A percentile compares a stretch with the other conserved stretches of the same genome.
phyloP scores from a whole-genome alignment of 768 basidiomycete species.

The Fomitopsis pulvina region DNA sequence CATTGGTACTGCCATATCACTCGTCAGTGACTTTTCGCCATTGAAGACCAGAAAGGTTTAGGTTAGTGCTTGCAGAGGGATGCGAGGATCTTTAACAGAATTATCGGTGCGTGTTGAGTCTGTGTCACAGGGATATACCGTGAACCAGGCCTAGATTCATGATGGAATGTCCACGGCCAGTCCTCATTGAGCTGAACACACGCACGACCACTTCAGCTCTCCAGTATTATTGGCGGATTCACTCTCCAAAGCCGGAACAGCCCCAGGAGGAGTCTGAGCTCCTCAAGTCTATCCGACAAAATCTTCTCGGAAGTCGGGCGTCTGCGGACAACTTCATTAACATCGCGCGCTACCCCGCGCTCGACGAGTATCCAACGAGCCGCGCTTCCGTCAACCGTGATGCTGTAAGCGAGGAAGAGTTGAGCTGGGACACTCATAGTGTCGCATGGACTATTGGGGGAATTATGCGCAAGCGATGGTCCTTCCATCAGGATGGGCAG shows the following conservation, averaged over 20 bases:
- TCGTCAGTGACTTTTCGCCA: no score
- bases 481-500: constrained; percentile 63
- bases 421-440: constrained; percentile 60
- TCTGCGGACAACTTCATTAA: neutral
- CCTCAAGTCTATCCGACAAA: constrained; percentile 50
- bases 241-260: neutral
- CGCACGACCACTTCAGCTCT: neutral
- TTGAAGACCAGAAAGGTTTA: no score
- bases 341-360: neutral
- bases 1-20: no score
- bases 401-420: constrained; percentile 35
- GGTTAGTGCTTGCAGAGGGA: no score
- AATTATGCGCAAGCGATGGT: constrained; percentile 67
- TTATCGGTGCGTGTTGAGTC: no score
- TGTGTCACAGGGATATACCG: no score
- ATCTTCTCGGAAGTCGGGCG: constrained; percentile 40
- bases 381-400: neutral
- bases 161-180: neutral
- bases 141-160: neutral
- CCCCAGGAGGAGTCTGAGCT: constrained; percentile 32
- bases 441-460: constrained; percentile 63
- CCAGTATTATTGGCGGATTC: neutral
- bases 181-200: neutral
- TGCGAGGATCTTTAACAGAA: no score
- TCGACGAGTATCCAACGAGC: neutral